These are phyloP conservation scores for Fusarium sp. DNA, from an alignment of 2,329 filamentous ascomycete species.

Conservation along the genomic window DNA sequence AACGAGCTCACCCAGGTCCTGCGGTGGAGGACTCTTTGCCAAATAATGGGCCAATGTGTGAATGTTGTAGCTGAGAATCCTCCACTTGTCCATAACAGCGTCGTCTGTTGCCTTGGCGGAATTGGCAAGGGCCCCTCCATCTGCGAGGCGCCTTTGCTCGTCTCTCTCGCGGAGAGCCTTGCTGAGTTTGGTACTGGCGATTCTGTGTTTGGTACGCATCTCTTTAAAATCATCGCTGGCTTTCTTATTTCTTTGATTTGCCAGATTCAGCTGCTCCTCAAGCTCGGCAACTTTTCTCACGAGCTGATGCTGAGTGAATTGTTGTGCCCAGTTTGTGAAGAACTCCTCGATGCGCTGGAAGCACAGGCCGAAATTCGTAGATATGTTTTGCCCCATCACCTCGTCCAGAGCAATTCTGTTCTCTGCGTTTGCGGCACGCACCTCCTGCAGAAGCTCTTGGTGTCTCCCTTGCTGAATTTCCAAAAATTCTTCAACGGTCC, in stretches of 20 bases:
- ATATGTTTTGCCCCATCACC: background rate
- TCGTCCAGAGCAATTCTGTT: background rate
- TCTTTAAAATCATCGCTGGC: background rate
- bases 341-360: background rate
- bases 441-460: background rate
- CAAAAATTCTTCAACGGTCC: background rate
- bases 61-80: constrained; percentile 31
- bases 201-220: background rate
- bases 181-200: background rate
- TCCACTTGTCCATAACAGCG: constrained; percentile 24
- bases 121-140: background rate
- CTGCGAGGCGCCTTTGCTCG: background rate
- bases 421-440: background rate
- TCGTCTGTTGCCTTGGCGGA: constrained; percentile 26
- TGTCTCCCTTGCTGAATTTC: background rate
- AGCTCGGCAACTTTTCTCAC: background rate
- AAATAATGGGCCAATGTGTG: constrained; percentile 11
- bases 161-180: constrained; percentile 4
- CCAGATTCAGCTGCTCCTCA: background rate
- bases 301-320: background rate
- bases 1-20: fast-evolving
- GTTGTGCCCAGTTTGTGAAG: background rate
- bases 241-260: background rate
- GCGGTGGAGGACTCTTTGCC: fast-evolving
- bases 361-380: background rate